phyloP scores from a whole-genome alignment of 805 yeast species.

The Nakazawaea peltata region DNA sequence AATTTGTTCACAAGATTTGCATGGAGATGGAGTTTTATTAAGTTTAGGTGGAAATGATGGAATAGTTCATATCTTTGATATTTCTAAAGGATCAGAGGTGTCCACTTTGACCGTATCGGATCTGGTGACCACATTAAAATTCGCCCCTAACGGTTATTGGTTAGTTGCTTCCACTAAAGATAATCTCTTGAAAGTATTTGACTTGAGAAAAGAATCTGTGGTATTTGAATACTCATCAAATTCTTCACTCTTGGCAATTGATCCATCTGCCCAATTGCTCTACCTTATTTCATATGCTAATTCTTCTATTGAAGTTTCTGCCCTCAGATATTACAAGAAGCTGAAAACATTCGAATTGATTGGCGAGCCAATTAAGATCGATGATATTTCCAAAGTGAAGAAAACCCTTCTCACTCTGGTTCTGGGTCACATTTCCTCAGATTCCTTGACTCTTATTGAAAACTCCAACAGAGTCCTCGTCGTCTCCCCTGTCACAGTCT shows the following conservation, averaged over 20 bases:
- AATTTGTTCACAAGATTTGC: constrained; percentile 15
- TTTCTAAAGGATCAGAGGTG: constrained; percentile 28
- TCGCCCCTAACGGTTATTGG: constrained; percentile 64
- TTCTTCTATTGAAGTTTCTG: constrained; percentile 1
- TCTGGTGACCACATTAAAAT: constrained; percentile 28
- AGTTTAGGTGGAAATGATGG: constrained; percentile 28
- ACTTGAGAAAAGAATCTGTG: constrained; percentile 32
- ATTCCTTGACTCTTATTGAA: too few relatives aligned
- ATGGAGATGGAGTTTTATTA: constrained; percentile 29
- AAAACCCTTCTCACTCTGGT: constrained; percentile 2
- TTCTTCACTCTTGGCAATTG: constrained; percentile 3
- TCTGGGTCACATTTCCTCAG: too few relatives aligned
- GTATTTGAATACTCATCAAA: constrained; percentile 3
- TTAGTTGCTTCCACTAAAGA: constrained; percentile 27
- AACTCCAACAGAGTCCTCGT: too few relatives aligned
- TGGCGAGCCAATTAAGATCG: constrained; percentile 1
- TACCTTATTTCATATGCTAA: neutral
- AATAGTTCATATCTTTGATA: constrained; percentile 28
- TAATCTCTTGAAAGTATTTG: constrained; percentile 32
- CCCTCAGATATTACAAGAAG: constrained; percentile 7
- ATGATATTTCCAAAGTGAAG: constrained; percentile 5
- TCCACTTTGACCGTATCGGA: constrained; percentile 15
- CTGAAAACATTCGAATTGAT: constrained; percentile 4
- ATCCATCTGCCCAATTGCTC: constrained; percentile 7
- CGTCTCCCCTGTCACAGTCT: too few relatives aligned